phyloP scores from a whole-genome alignment of 2,329 filamentous ascomycete genomes.

The Orbilia oligospora region DNA sequence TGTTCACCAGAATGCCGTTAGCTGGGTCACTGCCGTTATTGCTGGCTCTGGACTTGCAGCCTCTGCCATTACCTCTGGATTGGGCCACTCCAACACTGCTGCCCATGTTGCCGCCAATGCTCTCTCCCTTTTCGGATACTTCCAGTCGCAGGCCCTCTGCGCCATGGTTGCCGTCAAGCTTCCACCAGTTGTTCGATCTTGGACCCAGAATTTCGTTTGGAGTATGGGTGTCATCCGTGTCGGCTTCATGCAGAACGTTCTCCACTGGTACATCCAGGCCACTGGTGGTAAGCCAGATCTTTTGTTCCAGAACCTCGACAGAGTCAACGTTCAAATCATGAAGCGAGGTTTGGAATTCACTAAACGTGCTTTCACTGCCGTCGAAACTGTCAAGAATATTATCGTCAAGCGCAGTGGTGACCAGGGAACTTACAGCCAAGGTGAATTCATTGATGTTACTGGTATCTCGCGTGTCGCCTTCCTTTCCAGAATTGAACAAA shows the following conservation, averaged over 20 bases:
- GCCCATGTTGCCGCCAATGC: slow-evolving; percentile 95
- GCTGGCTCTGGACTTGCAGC: slow-evolving; percentile 85
- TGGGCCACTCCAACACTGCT: slow-evolving; percentile 93
- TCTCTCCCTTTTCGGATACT: slow-evolving; percentile 92
- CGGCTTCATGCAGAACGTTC: slow-evolving; percentile 87
- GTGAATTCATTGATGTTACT: slow-evolving; percentile 73
- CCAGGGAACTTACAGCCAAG: slow-evolving; percentile 52
- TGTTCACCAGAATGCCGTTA: slow-evolving; percentile 87
- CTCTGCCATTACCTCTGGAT: slow-evolving; percentile 88
- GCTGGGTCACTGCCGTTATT: slow-evolving; percentile 90
- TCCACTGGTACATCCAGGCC: slow-evolving; percentile 95
- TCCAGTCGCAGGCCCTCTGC: slow-evolving; percentile 93
- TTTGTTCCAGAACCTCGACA: slow-evolving; percentile 80
- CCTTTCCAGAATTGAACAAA: slow-evolving; percentile 84
- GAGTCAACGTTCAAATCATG: slow-evolving; percentile 85
- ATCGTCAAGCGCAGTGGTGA: slow-evolving; percentile 47
- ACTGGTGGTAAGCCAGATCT: slow-evolving; percentile 88
- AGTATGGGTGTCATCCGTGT: slow-evolving; percentile 95
- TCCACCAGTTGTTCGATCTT: slow-evolving; percentile 88
- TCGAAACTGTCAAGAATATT: slow-evolving; percentile 68
- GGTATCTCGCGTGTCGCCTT: slow-evolving; percentile 94
- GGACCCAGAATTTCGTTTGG: slow-evolving; percentile 99
- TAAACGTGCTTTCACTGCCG: slow-evolving; percentile 66
- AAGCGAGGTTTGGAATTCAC: slow-evolving; percentile 71
- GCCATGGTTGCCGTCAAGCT: slow-evolving; percentile 85